A percentile compares a stretch with the other conserved stretches of the same genome.
phyloP scores from a whole-genome alignment of 306 rosid species.

The Malus orientalis region DNA sequence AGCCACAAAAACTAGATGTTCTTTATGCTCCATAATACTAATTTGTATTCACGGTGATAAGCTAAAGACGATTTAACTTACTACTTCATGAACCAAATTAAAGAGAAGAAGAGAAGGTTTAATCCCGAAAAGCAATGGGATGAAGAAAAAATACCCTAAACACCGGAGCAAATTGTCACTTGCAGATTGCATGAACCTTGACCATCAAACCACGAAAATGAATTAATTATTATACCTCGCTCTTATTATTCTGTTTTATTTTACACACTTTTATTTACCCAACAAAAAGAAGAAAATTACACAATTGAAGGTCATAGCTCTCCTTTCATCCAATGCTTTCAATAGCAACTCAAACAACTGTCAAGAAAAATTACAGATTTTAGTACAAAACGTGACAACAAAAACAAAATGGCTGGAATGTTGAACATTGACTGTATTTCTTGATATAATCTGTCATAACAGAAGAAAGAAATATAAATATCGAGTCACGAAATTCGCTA shows the following conservation, averaged over 20 bases:
- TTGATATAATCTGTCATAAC: background rate
- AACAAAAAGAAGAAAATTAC: background rate
- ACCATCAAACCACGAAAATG: background rate
- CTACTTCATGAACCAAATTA: no score
- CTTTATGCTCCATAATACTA: background rate
- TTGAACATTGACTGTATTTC: background rate
- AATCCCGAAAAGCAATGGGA: no score
- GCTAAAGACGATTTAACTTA: background rate
- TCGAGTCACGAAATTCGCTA: constrained; percentile 19
- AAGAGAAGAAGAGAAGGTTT: no score
- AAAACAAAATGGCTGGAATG: no score
- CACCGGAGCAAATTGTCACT: background rate
- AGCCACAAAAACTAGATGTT: background rate
- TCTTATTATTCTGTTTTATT: no score
- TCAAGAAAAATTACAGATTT: background rate
- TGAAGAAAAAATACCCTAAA: no score
- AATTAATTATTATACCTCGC: no score
- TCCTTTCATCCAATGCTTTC: background rate
- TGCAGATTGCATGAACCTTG: background rate
- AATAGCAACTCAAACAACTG: background rate
- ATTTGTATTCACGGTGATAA: background rate
- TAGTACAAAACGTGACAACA: background rate
- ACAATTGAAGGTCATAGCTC: no score
- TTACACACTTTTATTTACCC: background rate
- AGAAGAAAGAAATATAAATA: background rate